A percentile compares a stretch with the other conserved stretches of the same genome.
These are phyloP conservation scores for Beta lomatogona DNA, from an alignment of 179 eudicot species.

Conservation along the genomic window DNA sequence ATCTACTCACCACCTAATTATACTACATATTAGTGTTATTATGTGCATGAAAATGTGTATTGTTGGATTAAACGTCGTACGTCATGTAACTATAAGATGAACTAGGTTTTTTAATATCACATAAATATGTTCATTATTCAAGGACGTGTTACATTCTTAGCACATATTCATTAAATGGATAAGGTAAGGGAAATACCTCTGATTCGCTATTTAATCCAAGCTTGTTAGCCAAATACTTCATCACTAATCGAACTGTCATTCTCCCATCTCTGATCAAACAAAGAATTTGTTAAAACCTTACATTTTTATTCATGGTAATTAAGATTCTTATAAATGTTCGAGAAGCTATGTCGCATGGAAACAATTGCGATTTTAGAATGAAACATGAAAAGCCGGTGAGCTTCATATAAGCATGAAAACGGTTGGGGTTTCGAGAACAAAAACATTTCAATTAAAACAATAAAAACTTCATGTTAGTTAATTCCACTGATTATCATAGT, in stretches of 20 bases:
- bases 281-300: too few relatives aligned
- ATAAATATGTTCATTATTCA: background rate
- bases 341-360: background rate
- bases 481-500: too few relatives aligned
- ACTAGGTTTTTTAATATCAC: background rate
- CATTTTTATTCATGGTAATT: background rate
- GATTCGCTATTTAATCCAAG: slow-evolving; percentile 80
- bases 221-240: slow-evolving; percentile 84
- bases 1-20: slow-evolving; percentile 45
- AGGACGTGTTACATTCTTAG: background rate
- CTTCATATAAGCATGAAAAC: too few relatives aligned
- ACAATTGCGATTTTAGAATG: too few relatives aligned
- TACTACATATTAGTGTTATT: background rate
- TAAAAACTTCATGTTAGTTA: too few relatives aligned
- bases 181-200: slow-evolving; percentile 46
- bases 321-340: background rate
- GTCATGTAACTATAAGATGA: background rate
- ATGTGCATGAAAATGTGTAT: background rate
- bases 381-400: too few relatives aligned
- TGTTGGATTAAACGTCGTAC: background rate
- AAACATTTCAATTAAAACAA: too few relatives aligned
- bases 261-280: slow-evolving; percentile 61
- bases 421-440: too few relatives aligned
- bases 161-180: background rate
- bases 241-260: slow-evolving; percentile 71